Evolutionary conservation across 345 rosid genomes (phyloP).

Genomic region (Linum trigynum): DNA sequence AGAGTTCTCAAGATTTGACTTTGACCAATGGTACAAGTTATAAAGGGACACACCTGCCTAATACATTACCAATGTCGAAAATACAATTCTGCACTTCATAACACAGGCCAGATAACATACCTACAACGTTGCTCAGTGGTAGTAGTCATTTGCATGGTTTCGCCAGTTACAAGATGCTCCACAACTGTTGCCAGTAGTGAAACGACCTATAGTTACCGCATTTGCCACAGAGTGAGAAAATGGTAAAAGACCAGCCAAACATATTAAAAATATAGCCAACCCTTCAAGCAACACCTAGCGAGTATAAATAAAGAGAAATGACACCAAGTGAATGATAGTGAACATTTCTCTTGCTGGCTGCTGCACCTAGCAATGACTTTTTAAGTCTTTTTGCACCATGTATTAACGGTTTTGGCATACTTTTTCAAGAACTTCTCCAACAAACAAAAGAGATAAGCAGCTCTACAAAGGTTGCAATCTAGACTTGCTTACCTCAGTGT

Average conservation of each 20-base stretch:
- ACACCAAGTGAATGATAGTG: no score
- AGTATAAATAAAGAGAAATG: no score
- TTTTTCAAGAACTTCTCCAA: no score
- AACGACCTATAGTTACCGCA: conserved; percentile 46
- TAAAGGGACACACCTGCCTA: no score
- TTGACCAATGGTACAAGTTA: no score
- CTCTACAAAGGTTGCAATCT: not conserved
- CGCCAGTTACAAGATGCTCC: conserved; percentile 90
- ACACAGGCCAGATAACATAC: conserved; percentile 25
- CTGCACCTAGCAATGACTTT: no score
- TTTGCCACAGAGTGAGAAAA: not conserved
- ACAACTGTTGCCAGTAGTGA: conserved; percentile 73
- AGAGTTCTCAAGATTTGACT: no score
- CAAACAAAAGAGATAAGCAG: no score
- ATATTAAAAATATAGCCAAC: not conserved
- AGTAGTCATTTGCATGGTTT: conserved; percentile 91
- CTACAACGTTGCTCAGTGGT: conserved; percentile 70
- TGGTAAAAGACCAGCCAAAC: not conserved
- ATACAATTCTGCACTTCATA: no score
- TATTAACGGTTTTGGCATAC: not conserved
- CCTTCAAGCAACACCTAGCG: no score
- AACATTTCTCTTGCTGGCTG: no score
- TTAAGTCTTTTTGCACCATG: not conserved
- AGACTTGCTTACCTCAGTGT: conserved; percentile 55
- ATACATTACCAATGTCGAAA: no score